Conservation (phyloP, 805 yeast species). For the Candida sithepensis region DNA sequence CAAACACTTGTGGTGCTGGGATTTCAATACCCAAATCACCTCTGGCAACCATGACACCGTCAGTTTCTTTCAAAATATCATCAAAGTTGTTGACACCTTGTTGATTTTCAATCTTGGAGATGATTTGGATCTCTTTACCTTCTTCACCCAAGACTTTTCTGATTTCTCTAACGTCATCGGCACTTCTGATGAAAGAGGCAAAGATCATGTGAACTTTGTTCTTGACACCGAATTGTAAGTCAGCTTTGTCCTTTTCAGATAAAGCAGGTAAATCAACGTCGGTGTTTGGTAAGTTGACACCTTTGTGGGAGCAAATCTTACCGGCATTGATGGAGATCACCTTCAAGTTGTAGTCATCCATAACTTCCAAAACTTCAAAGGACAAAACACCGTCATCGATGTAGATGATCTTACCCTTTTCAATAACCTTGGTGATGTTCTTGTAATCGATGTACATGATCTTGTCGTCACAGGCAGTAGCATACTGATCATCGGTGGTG, state of each 20-base stretch:
- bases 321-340: conserved; percentile 93
- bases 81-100: conserved; percentile 99
- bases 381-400: conserved; percentile 97
- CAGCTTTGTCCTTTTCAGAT: conserved; percentile 93
- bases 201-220: conserved; percentile 97
- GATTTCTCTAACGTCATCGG: conserved; percentile 82
- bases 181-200: conserved; percentile 97
- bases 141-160: conserved; percentile 95
- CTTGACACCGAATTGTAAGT: conserved; percentile 92
- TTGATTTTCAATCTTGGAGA: conserved; percentile 97
- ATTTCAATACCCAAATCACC: conserved; percentile 99
- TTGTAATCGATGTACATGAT: conserved; percentile 89
- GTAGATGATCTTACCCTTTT: conserved; percentile 84
- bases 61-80: conserved; percentile 89
- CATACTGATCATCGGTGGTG: conserved; percentile 83
- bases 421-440: conserved; percentile 93
- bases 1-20: conserved; percentile 98
- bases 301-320: conserved; percentile 95
- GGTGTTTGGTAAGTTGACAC: conserved; percentile 98
- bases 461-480: conserved; percentile 68
- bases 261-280: conserved; percentile 98
- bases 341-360: conserved; percentile 75
- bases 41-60: conserved; percentile 99
- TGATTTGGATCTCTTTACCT: conserved; percentile 94
- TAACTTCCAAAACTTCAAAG: conserved; percentile 83